Evolutionary conservation across 2,329 filamentous ascomycete genomes (phyloP).

Genomic region (Sarocladiaceae sp.): DNA sequence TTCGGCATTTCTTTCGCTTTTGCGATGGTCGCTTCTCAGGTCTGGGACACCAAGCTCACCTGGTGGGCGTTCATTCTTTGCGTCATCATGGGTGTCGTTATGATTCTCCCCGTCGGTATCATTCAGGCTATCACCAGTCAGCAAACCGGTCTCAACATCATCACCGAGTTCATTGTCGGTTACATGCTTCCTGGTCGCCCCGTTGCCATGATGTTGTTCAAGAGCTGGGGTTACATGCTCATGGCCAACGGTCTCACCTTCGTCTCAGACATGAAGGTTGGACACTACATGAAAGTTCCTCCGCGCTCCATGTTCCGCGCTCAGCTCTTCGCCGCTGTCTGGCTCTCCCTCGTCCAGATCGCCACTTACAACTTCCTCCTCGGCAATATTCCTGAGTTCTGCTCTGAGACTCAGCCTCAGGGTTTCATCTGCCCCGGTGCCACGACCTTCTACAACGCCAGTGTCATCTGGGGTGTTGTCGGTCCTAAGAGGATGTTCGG

Average conservation of each 20-base stretch:
- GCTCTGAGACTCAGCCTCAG: conserved; percentile 22
- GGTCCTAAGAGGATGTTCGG: conserved; percentile 53
- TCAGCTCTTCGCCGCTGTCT: conserved; percentile 38
- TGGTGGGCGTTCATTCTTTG: conserved; percentile 8
- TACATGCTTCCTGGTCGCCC: conserved; percentile 44
- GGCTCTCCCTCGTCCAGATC: conserved; percentile 42
- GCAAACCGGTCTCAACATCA: conserved; percentile 43
- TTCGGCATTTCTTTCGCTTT: conserved; percentile 35
- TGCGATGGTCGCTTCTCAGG: conserved; percentile 3
- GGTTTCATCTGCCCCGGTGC: conserved; percentile 36
- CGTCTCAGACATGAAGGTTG: conserved; percentile 46
- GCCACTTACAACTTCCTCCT: conserved; percentile 40
- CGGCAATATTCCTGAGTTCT: conserved; percentile 44
- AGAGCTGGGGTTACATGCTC: conserved; percentile 38
- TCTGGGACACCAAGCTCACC: conserved; percentile 6
- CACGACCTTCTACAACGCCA: conserved; percentile 45
- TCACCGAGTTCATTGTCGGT: conserved; percentile 45
- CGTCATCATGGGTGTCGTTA: conserved; percentile 7
- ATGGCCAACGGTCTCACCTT: conserved; percentile 33
- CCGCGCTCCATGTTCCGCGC: conserved; percentile 39
- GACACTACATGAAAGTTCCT: conserved; percentile 46
- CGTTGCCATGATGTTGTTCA: conserved; percentile 46
- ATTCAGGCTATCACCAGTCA: conserved; percentile 44
- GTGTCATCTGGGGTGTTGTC: conserved; percentile 54
- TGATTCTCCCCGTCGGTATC: conserved; percentile 19